These are phyloP conservation scores for Cercospora sojina DNA, from an alignment of 2,329 filamentous ascomycete species.

Conservation along the genomic window DNA sequence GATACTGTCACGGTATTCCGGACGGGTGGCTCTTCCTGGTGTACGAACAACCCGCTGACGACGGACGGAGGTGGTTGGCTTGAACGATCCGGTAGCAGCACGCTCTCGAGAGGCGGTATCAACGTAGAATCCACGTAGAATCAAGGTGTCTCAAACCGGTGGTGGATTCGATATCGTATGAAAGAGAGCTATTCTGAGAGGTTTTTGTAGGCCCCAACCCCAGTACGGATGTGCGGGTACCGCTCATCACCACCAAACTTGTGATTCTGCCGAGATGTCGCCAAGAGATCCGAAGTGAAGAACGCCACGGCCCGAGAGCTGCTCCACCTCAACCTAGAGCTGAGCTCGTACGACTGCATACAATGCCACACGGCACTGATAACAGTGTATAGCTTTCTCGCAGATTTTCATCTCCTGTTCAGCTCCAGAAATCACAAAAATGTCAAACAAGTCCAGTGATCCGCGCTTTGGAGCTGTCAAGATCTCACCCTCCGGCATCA, in stretches of 20 bases:
- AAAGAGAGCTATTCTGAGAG: no score
- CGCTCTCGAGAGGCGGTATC: no score
- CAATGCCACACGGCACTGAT: neutral
- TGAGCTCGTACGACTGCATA: conserved; percentile 1
- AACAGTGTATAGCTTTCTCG: neutral
- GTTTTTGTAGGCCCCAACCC: no score
- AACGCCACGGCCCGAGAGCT: conserved; percentile 2
- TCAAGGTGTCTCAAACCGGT: no score
- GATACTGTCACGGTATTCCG: no score
- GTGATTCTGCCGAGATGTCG: neutral
- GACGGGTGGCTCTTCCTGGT: no score
- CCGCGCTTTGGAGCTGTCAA: conserved; percentile 3
- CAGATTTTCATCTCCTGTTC: neutral
- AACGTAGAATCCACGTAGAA: no score
- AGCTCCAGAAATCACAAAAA: neutral
- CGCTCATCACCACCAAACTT: neutral
- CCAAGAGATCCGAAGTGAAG: conserved; percentile 9
- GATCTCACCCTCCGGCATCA: conserved; percentile 22
- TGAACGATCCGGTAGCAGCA: no score
- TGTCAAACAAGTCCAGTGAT: neutral
- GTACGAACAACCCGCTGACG: no score
- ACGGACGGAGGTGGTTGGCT: no score
- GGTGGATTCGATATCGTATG: no score
- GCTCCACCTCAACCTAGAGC: conserved; percentile 5
- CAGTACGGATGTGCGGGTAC: no score